Evolutionary conservation across 2,329 filamentous ascomycete species (phyloP).

Genomic region (Zymoseptoria brevis): DNA sequence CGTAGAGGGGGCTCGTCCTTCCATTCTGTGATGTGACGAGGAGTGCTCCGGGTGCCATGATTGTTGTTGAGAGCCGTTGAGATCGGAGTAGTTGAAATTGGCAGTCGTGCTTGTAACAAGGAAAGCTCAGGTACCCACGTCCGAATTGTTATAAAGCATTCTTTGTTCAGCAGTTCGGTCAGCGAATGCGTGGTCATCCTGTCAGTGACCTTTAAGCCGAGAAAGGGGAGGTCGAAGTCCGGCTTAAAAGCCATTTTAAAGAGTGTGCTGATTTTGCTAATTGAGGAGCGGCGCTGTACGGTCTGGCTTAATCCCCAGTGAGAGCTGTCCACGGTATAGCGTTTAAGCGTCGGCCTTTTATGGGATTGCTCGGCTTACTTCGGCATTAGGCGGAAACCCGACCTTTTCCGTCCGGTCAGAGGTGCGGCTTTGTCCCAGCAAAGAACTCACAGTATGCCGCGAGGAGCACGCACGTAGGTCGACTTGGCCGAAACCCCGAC

Average conservation of each 20-base stretch:
- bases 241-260: background rate
- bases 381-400: background rate
- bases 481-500: conserved; percentile 1
- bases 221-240: background rate
- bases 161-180: background rate
- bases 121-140: background rate
- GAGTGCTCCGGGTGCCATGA: conserved; percentile 34
- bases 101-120: background rate
- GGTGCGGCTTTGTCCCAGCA: background rate
- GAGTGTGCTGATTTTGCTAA: background rate
- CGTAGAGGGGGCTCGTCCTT: conserved; percentile 18
- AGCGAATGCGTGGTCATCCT: background rate
- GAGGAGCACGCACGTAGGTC: background rate
- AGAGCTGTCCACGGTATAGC: background rate
- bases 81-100: background rate
- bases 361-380: background rate
- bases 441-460: background rate
- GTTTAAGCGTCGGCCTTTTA: background rate
- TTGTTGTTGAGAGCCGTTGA: conserved; percentile 5
- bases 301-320: background rate
- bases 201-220: background rate
- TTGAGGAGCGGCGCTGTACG: background rate
- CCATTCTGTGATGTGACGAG: conserved; percentile 25
- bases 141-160: background rate
- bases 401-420: background rate